These are phyloP conservation scores for Echeveria elegans DNA, from an alignment of 164 flowering plant genomes.

Conservation along the genomic window DNA sequence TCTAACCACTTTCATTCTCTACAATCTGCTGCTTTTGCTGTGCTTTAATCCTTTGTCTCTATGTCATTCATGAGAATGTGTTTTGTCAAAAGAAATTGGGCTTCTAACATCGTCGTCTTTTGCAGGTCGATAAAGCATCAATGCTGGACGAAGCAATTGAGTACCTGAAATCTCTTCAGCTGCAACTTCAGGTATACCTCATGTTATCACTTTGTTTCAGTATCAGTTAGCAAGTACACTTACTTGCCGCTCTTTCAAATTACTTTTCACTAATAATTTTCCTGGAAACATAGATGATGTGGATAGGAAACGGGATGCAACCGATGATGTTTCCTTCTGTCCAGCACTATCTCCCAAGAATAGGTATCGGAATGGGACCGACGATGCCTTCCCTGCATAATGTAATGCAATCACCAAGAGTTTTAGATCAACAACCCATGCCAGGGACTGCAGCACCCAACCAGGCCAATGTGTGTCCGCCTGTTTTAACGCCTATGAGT, in stretches of 20 bases:
- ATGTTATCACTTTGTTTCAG: neutral
- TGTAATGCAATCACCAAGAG: slow-evolving; percentile 10
- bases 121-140: slow-evolving; percentile 36
- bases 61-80: neutral
- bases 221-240: neutral
- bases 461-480: neutral
- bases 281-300: slow-evolving; percentile 3
- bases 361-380: neutral
- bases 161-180: slow-evolving; percentile 36
- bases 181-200: slow-evolving; percentile 16
- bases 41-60: too few relatives aligned
- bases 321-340: slow-evolving; percentile 8
- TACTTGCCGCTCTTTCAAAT: neutral
- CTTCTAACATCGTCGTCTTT: neutral
- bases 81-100: too few relatives aligned
- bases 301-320: neutral
- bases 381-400: slow-evolving; percentile 1
- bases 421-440: neutral
- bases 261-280: neutral
- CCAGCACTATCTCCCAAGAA: slow-evolving; percentile 7
- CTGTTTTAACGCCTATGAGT: slow-evolving; percentile 1
- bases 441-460: neutral
- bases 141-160: slow-evolving; percentile 43
- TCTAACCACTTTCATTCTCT: neutral
- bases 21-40: too few relatives aligned